Percentiles rank a stretch among this genome's conserved stretches.
These are phyloP conservation scores for Leccinum huronense DNA, from an alignment of 1,284 basidiomycete species.

Conservation along the genomic window DNA sequence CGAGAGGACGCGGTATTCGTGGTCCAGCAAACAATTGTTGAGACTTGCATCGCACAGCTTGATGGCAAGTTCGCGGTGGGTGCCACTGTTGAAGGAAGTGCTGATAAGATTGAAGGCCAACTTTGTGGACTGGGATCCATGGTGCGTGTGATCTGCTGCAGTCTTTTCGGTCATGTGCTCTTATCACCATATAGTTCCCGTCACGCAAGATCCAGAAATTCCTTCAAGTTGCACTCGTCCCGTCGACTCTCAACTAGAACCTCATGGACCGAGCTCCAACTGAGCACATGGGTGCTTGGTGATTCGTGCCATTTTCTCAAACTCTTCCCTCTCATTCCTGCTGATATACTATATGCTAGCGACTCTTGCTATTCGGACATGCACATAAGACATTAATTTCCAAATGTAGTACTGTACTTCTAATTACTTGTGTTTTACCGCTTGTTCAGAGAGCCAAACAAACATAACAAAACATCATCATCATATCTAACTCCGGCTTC, in stretches of 20 bases:
- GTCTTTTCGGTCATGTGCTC: background rate
- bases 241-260: conserved; percentile 49
- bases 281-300: conserved; percentile 53
- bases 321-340: too few relatives aligned
- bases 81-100: conserved; percentile 35
- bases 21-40: background rate
- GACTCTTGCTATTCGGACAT: too few relatives aligned
- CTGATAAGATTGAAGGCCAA: conserved; percentile 44
- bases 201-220: conserved; percentile 46
- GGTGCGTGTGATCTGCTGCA: conserved; percentile 32
- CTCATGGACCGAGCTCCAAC: conserved; percentile 47
- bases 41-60: background rate
- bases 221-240: conserved; percentile 45
- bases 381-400: too few relatives aligned
- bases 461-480: too few relatives aligned
- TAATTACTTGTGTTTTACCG: too few relatives aligned
- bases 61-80: background rate
- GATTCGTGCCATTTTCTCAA: conserved; percentile 48
- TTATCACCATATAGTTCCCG: conserved; percentile 16
- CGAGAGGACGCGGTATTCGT: background rate
- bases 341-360: too few relatives aligned
- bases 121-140: conserved; percentile 49
- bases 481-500: too few relatives aligned
- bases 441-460: too few relatives aligned
- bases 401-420: too few relatives aligned